phyloP scores from a whole-genome alignment of 495 filamentous ascomycete species.

The Aspergillus sclerotioniger region DNA sequence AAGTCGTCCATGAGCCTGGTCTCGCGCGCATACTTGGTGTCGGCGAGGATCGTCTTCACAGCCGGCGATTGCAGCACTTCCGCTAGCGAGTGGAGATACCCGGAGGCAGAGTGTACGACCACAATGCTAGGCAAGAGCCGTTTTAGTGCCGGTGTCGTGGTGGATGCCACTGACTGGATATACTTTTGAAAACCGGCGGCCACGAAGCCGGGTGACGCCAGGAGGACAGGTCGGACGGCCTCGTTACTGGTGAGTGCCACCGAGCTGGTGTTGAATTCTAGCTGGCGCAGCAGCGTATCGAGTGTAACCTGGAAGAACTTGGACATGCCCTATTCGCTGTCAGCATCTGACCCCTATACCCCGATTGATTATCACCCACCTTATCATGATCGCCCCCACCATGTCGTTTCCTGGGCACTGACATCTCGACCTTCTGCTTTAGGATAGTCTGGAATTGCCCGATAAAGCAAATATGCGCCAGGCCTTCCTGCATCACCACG shows the following conservation, averaged over 20 bases:
- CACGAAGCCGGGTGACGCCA: conserved; percentile 87
- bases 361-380: conserved; percentile 28
- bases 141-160: conserved; percentile 56
- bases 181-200: conserved; percentile 77
- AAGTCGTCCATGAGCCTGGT: conserved; percentile 85
- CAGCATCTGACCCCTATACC: background rate
- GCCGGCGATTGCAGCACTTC: conserved; percentile 80
- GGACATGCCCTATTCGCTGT: conserved; percentile 54
- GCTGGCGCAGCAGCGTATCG: conserved; percentile 69
- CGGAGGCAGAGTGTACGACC: conserved; percentile 80
- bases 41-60: conserved; percentile 69
- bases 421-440: conserved; percentile 80
- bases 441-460: conserved; percentile 88
- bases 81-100: conserved; percentile 79
- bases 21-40: conserved; percentile 85
- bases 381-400: conserved; percentile 64
- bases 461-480: conserved; percentile 91
- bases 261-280: conserved; percentile 64
- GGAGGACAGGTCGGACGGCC: conserved; percentile 64
- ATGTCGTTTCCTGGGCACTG: conserved; percentile 75
- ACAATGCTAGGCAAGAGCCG: conserved; percentile 64
- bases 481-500: conserved; percentile 89
- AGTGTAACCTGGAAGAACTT: conserved; percentile 80
- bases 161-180: conserved; percentile 66
- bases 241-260: conserved; percentile 39